Base-by-base conservation (phyloP, 192 early-diverging fungal species). In the Coemansia sp. region DNA sequence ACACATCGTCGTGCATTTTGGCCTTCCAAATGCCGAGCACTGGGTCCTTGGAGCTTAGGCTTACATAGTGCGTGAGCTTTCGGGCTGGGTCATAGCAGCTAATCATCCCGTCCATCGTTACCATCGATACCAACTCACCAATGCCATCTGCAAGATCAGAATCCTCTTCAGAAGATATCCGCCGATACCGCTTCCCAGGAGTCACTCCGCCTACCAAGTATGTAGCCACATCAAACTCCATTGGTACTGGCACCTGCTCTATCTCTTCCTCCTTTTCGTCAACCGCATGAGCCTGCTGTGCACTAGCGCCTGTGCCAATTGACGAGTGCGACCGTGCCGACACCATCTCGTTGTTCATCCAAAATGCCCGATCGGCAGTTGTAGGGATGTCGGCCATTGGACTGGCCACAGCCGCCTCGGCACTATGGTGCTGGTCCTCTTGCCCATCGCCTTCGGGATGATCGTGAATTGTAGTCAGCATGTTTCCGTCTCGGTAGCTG, bases 1-100 rank as follows among this genome's bases (percentile, higher is more conserved):
- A 49, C 1, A 78, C 46, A 12, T 78, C 75, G 20, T 68, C 64
- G 54, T 78, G 68, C 75, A 78, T 78, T 58, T 78, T 71, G 44
- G 59, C 60, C 54, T 78, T 78, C 75, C 75, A 78, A 17, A 78
- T 78, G 0, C 75, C 75, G 11, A 78, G 58, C 21, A 66, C 68
- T 11, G 75, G 75, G 40, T 78, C 75, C 15, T 63, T 60, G 3
- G 60, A 51, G 40, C 30, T 59, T 12, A 78, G 61, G 14, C 57
- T 40, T 36, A 78, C 49, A 56, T 53, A 71, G 47, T 78, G 68
- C 46, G 31, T 71, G 15, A 71, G 49, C n/a, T 78, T 71, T 42
- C 68, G 75, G 14, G 20, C 49, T 0, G 64, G 75, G 34, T 78
- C 75, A 26, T 71, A 78, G 60, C 69, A 67, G 45, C 38, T 64